phyloP scores from a whole-genome alignment of 176 grass and related monocot species.

The Phoenix dactylifera region DNA sequence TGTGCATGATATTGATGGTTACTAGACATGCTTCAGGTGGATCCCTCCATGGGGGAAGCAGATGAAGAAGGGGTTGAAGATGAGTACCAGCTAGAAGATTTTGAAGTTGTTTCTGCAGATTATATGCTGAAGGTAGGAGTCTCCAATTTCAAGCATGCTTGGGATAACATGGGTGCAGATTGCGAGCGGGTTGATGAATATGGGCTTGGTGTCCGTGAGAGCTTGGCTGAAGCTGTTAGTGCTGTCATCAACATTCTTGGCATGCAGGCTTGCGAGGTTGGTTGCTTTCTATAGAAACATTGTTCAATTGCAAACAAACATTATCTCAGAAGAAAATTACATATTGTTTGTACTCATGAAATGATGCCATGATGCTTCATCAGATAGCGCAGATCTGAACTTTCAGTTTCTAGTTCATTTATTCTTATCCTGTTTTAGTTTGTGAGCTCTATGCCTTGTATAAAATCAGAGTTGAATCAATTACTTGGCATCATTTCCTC shows the following conservation, averaged over 20 bases:
- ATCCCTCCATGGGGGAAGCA: slow-evolving; percentile 73
- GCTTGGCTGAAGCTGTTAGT: slow-evolving; percentile 71
- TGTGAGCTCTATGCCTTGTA: no score
- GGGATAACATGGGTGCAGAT: slow-evolving; percentile 90
- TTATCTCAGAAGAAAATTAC: no score
- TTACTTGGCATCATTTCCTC: no score
- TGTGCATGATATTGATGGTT: not conserved
- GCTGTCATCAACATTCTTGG: slow-evolving; percentile 86
- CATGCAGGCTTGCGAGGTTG: slow-evolving; percentile 96
- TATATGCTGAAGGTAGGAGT: slow-evolving; percentile 92
- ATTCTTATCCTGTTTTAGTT: no score
- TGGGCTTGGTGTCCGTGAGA: slow-evolving; percentile 81
- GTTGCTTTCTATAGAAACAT: slow-evolving; percentile 1
- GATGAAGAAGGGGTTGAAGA: slow-evolving; percentile 98
- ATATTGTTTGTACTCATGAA: no score
- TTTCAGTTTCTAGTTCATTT: no score
- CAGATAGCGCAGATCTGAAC: no score
- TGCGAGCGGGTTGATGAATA: slow-evolving; percentile 82
- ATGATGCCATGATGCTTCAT: no score
- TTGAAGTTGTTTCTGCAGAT: slow-evolving; percentile 78
- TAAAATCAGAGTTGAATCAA: no score
- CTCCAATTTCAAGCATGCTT: slow-evolving; percentile 91
- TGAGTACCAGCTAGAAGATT: slow-evolving; percentile 93
- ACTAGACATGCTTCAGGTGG: slow-evolving; percentile 48
- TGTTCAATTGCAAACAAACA: no score